Percentiles rank a stretch among this genome's conserved stretches.
phyloP scores from a whole-genome alignment of 2,329 filamentous ascomycete species.

The Lachnum nothofagi region DNA sequence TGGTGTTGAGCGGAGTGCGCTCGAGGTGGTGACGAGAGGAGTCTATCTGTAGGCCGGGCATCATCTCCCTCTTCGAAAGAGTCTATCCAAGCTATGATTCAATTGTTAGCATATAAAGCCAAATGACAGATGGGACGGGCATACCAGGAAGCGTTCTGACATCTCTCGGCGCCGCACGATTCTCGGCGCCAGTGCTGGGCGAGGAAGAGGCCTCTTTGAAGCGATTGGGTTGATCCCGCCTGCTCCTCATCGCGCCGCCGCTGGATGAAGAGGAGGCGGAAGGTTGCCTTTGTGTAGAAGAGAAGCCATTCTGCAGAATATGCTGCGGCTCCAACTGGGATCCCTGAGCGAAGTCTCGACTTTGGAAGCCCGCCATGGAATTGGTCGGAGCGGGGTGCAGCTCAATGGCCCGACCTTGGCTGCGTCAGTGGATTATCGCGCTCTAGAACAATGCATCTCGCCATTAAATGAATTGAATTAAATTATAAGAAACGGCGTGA shows the following conservation, averaged over 20 bases:
- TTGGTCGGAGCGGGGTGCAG: background rate
- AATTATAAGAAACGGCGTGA: background rate
- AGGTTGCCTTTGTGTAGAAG: constrained; percentile 12
- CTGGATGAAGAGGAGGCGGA: constrained; percentile 26
- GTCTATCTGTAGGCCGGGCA: constrained; percentile 16
- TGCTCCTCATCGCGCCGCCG: constrained; percentile 21
- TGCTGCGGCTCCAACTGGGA: constrained; percentile 22
- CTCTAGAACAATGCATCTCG: background rate
- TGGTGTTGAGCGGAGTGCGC: constrained; percentile 30
- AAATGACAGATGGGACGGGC: constrained; percentile 2
- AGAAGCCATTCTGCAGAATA: constrained; percentile 23
- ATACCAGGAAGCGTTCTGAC: constrained; percentile 31
- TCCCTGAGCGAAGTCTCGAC: constrained; percentile 12
- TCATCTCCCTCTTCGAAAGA: constrained; percentile 29
- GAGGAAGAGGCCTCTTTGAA: constrained; percentile 27
- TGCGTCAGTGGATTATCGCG: background rate
- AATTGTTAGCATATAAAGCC: constrained; percentile 10
- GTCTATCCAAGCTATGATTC: constrained; percentile 31
- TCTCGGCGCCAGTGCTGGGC: constrained; percentile 23
- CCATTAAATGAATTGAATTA: constrained; percentile 2
- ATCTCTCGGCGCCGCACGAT: constrained; percentile 21
- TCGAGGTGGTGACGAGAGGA: constrained; percentile 24
- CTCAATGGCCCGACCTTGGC: background rate
- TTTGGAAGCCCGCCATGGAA: constrained; percentile 13
- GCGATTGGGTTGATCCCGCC: constrained; percentile 16